Base-by-base conservation (phyloP, 2,329 filamentous ascomycete genomes). In the Microthyrium microscopicum region DNA sequence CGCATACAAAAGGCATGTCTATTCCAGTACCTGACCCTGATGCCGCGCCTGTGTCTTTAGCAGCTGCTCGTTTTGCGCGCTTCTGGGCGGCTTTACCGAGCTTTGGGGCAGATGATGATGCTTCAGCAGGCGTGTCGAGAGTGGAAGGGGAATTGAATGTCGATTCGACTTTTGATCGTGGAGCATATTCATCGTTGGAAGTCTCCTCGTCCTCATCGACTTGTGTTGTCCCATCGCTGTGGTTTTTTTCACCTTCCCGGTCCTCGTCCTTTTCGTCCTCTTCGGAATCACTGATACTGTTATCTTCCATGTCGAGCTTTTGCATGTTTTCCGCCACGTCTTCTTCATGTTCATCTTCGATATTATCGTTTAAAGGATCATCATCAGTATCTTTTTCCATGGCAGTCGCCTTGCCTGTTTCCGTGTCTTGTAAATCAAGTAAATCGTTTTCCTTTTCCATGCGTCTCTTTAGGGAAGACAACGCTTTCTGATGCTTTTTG, bases 401-500 rank as follows among this genome's bases (percentile, higher is more conserved):
- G 11, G 33, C 44, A 3, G 51, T 40, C 13, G 48, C 51, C 28
- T 51, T 54, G 25, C 47, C 53, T 25, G 45, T 48, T 4, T 43
- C 34, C 3, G 42, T 42, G 19, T 56, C 52, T 4, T 59, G 56
- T 21, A 64, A 44, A 35, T 60, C 48, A 21, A 83, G 52, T 31
- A 73, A 63, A 29, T 63, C 61, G 45, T 85, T 77, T 46, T 98
- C 80, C 44, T 76, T 73, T 44, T 67, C 70, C 84, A 98, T 92
- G 51, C 89, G 76, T 46, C 71, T 68, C 46, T 73, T 73, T 25
- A 98, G 56, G 39, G 84, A 70, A 43, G 85, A 76, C 5, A 94
- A 67, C 3, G 83, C 77, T 51, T 93, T 95, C 40, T 76, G 56
- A 47, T 98, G 89, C 56, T 95, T 98, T 54, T 93, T 98, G 62